Conservation (phyloP, 192 early-diverging fungal species). For the Entomortierella chlamydospora region DNA sequence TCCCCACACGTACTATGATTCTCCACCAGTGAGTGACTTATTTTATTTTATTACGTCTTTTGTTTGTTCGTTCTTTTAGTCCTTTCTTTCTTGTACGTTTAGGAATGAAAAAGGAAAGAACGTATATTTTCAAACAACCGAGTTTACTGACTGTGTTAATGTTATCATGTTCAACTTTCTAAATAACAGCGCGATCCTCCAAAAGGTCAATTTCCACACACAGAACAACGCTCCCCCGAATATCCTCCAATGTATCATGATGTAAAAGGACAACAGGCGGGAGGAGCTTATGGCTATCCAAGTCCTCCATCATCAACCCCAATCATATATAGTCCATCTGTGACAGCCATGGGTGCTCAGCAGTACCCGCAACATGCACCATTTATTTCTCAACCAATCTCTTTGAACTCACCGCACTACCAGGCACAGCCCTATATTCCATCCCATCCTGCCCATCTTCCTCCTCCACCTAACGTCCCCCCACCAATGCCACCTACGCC, state of each 20-base stretch:
- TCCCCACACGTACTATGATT: background rate
- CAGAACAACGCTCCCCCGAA: background rate
- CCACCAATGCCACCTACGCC: background rate
- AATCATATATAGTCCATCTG: background rate
- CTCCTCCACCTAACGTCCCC: background rate
- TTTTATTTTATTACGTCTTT: background rate
- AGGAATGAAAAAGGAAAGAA: too few relatives aligned
- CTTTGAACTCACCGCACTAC: background rate
- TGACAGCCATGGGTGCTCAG: background rate
- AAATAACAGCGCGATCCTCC: background rate
- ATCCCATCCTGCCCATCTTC: background rate
- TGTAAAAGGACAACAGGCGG: background rate
- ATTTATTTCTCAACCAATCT: background rate
- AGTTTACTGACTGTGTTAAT: too few relatives aligned
- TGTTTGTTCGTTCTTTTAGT: background rate
- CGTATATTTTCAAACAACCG: too few relatives aligned
- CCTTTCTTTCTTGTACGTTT: background rate
- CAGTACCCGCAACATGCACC: background rate
- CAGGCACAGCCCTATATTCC: background rate
- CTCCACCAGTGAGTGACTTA: background rate
- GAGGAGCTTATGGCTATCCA: background rate
- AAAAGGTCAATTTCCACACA: background rate
- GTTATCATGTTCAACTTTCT: background rate
- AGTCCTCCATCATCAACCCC: background rate
- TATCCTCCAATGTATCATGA: background rate